Base-by-base conservation (phyloP, 2,329 filamentous ascomycete species). In the Ceratocystis cacaofunesta region DNA sequence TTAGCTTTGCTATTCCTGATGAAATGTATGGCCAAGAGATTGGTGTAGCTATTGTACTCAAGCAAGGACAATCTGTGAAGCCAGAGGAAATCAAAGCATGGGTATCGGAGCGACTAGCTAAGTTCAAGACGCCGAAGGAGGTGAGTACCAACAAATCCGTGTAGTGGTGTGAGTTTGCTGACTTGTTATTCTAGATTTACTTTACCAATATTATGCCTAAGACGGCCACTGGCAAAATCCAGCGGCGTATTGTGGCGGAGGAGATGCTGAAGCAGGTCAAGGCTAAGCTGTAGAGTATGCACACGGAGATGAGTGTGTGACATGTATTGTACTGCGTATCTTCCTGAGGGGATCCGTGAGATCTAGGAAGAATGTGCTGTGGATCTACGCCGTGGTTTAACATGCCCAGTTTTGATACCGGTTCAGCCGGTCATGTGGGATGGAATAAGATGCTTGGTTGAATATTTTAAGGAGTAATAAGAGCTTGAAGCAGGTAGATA, bases 171-270 rank as follows among this genome's bases (percentile, higher is more conserved):
- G 5, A 48, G 8, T 19, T 64, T 36, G 30, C 10, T 61, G 25
- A 32, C 46, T 19, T 25, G 50, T 55, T 71, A 43, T 70, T 48
- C 25, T 66, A 88, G 85, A 78, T 92, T 44, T 94, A 88, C 78
- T 91, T 94, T 71, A 89, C 89, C 44, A 82, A 90, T 66, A 77
- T 86, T 69, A 95, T 95, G 85, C 90, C 90, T 68, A 95, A 95
- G 81, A 92, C 90, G 3, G 89, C 90, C n/a, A 95, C 90, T 5
- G 90, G 90, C 65, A 95, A 95, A 79, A 88, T 95, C 67, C 90
- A 95, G 76, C 79, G 90, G 68, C 82, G 89, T 68, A 89, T 92
- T 71, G 89, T 95, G n/a, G 89, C 89, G 15, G 89, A 92, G 75
- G 84, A 83, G 36, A 92, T 95, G 88, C 79, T 86, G 74, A 89